Conservation (phyloP, 2,329 filamentous ascomycete genomes). For the Talaromyces sp. region DNA sequence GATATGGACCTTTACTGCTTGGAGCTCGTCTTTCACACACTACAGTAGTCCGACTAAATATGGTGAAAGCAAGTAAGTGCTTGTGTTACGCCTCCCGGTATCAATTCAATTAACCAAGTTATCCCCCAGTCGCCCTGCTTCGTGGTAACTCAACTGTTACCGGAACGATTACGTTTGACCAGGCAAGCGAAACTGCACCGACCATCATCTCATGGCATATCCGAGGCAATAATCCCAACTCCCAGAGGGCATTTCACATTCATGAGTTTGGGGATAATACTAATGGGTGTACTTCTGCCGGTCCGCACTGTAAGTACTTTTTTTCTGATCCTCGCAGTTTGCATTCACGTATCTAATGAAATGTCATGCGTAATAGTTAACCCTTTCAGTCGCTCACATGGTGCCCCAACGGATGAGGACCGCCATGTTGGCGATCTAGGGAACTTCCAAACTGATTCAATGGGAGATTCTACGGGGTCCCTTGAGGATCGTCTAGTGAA, state of each 20-base stretch:
- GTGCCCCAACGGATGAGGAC: slow-evolving; percentile 72
- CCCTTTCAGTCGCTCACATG: slow-evolving; percentile 88
- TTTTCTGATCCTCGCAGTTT: slow-evolving; percentile 10
- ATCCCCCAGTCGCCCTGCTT: slow-evolving; percentile 75
- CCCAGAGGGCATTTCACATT: slow-evolving; percentile 96
- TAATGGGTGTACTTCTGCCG: slow-evolving; percentile 98
- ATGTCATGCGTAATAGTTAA: slow-evolving; percentile 63
- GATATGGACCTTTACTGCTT: too few relatives aligned
- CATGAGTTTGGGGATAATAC: slow-evolving; percentile 99
- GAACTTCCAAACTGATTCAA: slow-evolving; percentile 91
- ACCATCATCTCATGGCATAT: slow-evolving; percentile 93
- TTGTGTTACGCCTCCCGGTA: too few relatives aligned
- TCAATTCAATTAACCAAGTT: too few relatives aligned
- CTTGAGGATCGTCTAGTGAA: slow-evolving; percentile 80
- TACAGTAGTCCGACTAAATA: too few relatives aligned
- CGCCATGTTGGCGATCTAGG: slow-evolving; percentile 97
- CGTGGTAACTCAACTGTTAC: slow-evolving; percentile 95
- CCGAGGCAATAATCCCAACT: slow-evolving; percentile 85
- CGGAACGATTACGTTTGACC: slow-evolving; percentile 93
- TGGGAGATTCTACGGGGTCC: slow-evolving; percentile 83
- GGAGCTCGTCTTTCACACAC: too few relatives aligned
- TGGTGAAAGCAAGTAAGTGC: too few relatives aligned
- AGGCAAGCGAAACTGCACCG: slow-evolving; percentile 72
- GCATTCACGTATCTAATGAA: slow-evolving; percentile 32
- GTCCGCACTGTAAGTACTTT: slow-evolving; percentile 73